phyloP scores from a whole-genome alignment of 768 basidiomycete genomes.

The Cystobasidium tubakii region DNA sequence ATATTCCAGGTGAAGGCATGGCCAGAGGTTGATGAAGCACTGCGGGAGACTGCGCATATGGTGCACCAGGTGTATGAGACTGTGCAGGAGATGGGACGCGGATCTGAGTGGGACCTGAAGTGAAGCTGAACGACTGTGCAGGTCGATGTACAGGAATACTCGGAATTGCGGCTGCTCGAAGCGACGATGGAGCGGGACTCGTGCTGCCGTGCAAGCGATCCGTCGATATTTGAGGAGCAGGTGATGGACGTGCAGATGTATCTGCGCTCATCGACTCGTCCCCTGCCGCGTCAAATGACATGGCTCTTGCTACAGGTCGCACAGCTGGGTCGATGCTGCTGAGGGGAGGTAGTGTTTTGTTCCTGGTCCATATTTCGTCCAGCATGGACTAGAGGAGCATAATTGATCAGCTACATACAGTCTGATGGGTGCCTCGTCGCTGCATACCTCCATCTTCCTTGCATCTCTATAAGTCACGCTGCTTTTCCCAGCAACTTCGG shows the following conservation, averaged over 20 bases:
- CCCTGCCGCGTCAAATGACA: not conserved
- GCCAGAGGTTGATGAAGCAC: not conserved
- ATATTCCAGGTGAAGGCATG: not conserved
- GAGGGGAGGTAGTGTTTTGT: constrained; percentile 19
- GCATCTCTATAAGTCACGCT: constrained; percentile 28
- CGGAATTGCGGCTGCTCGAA: not conserved
- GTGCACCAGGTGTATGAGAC: not conserved
- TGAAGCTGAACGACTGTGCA: not conserved
- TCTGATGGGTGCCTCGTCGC: not conserved
- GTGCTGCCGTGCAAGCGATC: constrained; percentile 13
- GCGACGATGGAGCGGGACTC: not conserved
- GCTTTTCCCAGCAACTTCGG: constrained; percentile 22
- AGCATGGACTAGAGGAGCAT: constrained; percentile 13
- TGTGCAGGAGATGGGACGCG: not conserved
- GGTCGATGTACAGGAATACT: not conserved
- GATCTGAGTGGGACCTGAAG: not conserved
- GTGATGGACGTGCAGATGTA: constrained; percentile 12
- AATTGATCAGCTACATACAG: not conserved
- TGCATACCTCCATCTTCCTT: constrained; percentile 31
- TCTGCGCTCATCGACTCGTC: constrained; percentile 4
- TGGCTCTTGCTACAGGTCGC: not conserved
- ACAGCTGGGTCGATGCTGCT: constrained; percentile 10
- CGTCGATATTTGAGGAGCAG: constrained; percentile 1
- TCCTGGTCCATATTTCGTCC: constrained; percentile 19
- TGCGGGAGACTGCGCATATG: not conserved